Conservation (phyloP, 768 basidiomycete species). For the Pleurotus pulmonarius region DNA sequence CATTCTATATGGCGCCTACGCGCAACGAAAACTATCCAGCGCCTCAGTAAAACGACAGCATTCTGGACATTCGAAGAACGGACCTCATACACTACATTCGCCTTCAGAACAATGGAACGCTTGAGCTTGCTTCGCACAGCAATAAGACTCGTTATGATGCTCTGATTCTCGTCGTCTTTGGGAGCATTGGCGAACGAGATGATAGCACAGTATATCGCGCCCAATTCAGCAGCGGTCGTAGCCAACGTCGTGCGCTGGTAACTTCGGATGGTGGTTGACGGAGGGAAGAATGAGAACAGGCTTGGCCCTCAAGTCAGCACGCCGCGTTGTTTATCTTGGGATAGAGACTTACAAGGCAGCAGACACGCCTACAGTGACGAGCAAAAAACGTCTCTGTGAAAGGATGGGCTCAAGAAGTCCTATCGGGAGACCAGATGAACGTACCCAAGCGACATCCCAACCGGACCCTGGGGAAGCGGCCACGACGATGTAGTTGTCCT, state of each 20-base stretch:
- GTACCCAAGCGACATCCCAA: constrained; percentile 68
- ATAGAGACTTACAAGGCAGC: constrained; percentile 63
- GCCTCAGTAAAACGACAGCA: neutral
- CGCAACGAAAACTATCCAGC: constrained; percentile 61
- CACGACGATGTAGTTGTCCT: constrained; percentile 46
- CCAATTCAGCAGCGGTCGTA: constrained; percentile 64
- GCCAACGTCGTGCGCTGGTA: constrained; percentile 73
- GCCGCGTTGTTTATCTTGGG: neutral
- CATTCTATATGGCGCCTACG: no score
- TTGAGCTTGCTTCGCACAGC: constrained; percentile 74
- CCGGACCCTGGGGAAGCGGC: constrained; percentile 57
- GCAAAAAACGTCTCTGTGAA: constrained; percentile 57
- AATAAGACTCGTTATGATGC: constrained; percentile 62
- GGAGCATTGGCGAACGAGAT: constrained; percentile 63
- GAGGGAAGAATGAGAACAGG: constrained; percentile 59
- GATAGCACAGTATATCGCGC: constrained; percentile 71
- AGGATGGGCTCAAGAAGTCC: neutral
- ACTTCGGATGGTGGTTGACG: constrained; percentile 66
- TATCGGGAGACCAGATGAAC: constrained; percentile 9
- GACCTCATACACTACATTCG: constrained; percentile 69
- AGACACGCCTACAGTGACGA: constrained; percentile 68
- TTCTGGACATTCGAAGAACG: constrained; percentile 6
- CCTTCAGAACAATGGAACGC: constrained; percentile 49
- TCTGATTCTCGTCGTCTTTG: constrained; percentile 43
- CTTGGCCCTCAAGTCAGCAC: neutral